Base-by-base conservation (phyloP, 2,329 filamentous ascomycete species). In the Diplodia scrobiculata region DNA sequence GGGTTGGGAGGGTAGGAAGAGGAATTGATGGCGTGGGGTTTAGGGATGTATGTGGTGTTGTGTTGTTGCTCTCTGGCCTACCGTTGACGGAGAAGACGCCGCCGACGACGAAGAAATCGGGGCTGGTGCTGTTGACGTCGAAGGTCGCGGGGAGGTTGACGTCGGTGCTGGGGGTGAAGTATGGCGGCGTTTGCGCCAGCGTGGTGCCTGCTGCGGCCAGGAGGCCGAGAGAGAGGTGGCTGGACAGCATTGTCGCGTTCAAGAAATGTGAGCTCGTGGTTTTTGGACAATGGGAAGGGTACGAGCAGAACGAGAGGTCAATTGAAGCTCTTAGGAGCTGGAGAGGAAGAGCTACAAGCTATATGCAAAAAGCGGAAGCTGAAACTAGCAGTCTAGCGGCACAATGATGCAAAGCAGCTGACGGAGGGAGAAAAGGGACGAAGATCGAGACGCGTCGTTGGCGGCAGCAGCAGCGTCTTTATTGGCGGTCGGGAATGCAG, bases 171-270 rank as follows among this genome's bases (percentile, higher is more conserved):
- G 63, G 63, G 21, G 25, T 10, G 19, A 65, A 65, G 21, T 50
- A 48, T 6, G 63, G 63, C 41, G 63, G 63, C 45, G 63, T 65
- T 41, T 65, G 63, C 25, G 52, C 63, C 53, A 50, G 53, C 13
- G 53, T 47, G 4, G 19, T 50, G n/a, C 63, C 38, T 19, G 63
- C 63, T 5, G 19, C 21, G 19, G 45, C 27, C 6, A 65, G 51
- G 7, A 65, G 36, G 50, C 51, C 34, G 50, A 65, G 38, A n/a
- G 41, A 27, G 6, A 54, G 62, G 5, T 34, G 7, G 6, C 13
- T 47, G 25, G 55, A 21, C 6, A 21, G 55, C 55, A 60, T 60
- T 17, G 10, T 60, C 9, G 38, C 1, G 17, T 45, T 21, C 19
- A 10, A n/a, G 4, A 38, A 4, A 54, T 21, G 25, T 25, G 9